These are phyloP conservation scores for Tothia fuscella DNA, from an alignment of 2,329 filamentous ascomycete species.

Conservation along the genomic window DNA sequence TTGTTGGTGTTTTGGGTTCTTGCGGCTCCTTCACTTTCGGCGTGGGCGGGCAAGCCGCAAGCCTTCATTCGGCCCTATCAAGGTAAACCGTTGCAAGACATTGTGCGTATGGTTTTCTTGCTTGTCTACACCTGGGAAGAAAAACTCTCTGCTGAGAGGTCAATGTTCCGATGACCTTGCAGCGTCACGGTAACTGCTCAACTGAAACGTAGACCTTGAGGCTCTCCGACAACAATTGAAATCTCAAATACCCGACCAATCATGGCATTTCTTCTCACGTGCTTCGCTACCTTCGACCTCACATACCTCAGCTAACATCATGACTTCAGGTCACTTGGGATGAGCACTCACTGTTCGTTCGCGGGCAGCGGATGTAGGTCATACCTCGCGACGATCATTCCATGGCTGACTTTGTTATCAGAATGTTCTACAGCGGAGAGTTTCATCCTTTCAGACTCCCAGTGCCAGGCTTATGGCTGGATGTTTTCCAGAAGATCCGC, in stretches of 20 bases:
- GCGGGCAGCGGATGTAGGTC: slow-evolving; percentile 58
- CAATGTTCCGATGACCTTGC: no score
- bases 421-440: slow-evolving; percentile 61
- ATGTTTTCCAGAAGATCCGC: slow-evolving; percentile 74
- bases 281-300: no score
- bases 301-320: no score
- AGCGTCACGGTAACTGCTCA: no score
- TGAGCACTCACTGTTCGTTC: slow-evolving; percentile 56
- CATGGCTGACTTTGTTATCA: no score
- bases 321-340: slow-evolving; percentile 63
- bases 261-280: no score
- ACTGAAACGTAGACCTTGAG: no score
- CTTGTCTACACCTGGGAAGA: not conserved
- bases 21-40: slow-evolving; percentile 33
- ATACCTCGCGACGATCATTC: no score
- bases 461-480: slow-evolving; percentile 52
- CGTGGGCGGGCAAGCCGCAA: slow-evolving; percentile 38
- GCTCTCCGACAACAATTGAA: no score
- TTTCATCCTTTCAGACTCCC: slow-evolving; percentile 58
- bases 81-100: slow-evolving; percentile 41
- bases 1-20: slow-evolving; percentile 26
- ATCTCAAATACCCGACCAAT: no score
- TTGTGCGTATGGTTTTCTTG: no score
- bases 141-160: slow-evolving; percentile 15
- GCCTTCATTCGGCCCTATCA: slow-evolving; percentile 38